Conservation (phyloP, 225 moss, liverwort and hornwort genomes). For the Pseudoscleropodium purum region DNA sequence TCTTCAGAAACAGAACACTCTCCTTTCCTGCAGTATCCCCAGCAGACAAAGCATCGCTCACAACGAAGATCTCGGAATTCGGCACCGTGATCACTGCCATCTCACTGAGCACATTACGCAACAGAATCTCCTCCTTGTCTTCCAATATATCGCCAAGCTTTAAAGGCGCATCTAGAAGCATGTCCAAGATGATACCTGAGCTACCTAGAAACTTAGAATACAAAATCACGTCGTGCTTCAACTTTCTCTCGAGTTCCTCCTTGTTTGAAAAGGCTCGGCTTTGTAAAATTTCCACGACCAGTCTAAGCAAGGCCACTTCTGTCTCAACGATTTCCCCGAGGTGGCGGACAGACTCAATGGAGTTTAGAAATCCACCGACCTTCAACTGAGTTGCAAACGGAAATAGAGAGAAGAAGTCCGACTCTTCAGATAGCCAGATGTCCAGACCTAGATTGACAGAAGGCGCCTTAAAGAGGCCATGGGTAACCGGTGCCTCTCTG, state of each 20-base stretch:
- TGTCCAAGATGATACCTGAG: conserved; percentile 28
- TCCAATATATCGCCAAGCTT: conserved; percentile 6
- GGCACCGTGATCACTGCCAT: conserved; percentile 17
- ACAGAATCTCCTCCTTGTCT: conserved; percentile 16
- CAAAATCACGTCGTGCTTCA: conserved; percentile 9
- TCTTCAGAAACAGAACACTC: conserved; percentile 28
- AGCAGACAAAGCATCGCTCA: not conserved
- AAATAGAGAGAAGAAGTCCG: conserved; percentile 18
- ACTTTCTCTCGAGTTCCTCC: conserved; percentile 2
- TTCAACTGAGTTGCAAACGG: conserved; percentile 19
- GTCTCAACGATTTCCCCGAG: conserved; percentile 34
- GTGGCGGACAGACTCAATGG: conserved; percentile 10
- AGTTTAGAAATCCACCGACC: conserved; percentile 3
- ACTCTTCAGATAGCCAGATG: conserved; percentile 18
- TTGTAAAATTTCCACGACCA: conserved; percentile 5
- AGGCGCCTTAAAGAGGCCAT: conserved; percentile 26
- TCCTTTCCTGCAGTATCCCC: conserved; percentile 1
- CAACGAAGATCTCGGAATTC: not conserved
- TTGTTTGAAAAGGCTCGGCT: not conserved
- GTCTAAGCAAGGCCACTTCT: conserved; percentile 32
- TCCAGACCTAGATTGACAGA: conserved; percentile 18
- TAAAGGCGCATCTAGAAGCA: conserved; percentile 24
- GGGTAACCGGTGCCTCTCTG: conserved; percentile 1
- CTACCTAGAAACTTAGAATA: conserved; percentile 12
- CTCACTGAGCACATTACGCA: conserved; percentile 28